Percentiles rank a stretch among this genome's conserved stretches.
Conservation (phyloP, 2,329 filamentous ascomycete species). For the Ascomycota sp. region DNA sequence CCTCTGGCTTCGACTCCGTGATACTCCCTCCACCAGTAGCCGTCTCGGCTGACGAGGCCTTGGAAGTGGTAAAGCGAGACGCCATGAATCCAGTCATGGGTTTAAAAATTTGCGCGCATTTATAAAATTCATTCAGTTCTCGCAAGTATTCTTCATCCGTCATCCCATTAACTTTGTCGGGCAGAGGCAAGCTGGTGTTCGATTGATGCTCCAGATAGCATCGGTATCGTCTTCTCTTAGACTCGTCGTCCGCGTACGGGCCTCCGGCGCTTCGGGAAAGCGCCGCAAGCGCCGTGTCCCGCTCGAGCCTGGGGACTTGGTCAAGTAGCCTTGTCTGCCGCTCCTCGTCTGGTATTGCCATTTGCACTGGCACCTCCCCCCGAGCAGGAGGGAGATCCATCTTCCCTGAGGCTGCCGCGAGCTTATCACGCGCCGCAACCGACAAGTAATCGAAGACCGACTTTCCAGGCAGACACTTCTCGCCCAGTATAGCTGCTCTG, state of each 20-base stretch:
- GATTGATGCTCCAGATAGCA: slow-evolving; percentile 59
- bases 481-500: slow-evolving; percentile 60
- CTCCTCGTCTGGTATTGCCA: slow-evolving; percentile 39
- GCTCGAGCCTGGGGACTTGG: slow-evolving; percentile 41
- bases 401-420: slow-evolving; percentile 56
- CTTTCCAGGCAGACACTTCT: slow-evolving; percentile 58
- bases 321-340: slow-evolving; percentile 33
- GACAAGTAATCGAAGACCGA: slow-evolving; percentile 90
- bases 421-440: slow-evolving; percentile 49
- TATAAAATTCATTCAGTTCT: slow-evolving; percentile 56
- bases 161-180: slow-evolving; percentile 19
- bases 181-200: slow-evolving; percentile 21
- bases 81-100: slow-evolving; percentile 86
- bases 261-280: slow-evolving; percentile 39
- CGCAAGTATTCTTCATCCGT: slow-evolving; percentile 53
- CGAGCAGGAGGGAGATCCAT: slow-evolving; percentile 53
- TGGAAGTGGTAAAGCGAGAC: slow-evolving; percentile 64
- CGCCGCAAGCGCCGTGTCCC: slow-evolving; percentile 43
- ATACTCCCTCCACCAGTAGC: slow-evolving; percentile 2
- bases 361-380: slow-evolving; percentile 48
- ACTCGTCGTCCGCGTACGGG: slow-evolving; percentile 65
- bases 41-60: slow-evolving; percentile 17
- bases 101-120: slow-evolving; percentile 52
- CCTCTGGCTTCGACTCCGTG: slow-evolving; percentile 11
- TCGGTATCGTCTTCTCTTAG: slow-evolving; percentile 61